Evolutionary conservation across 352 stramenopile species (phyloP), one percentile per base, ranked within the genome.

Genomic region (Blastocystis sp.): DNA sequence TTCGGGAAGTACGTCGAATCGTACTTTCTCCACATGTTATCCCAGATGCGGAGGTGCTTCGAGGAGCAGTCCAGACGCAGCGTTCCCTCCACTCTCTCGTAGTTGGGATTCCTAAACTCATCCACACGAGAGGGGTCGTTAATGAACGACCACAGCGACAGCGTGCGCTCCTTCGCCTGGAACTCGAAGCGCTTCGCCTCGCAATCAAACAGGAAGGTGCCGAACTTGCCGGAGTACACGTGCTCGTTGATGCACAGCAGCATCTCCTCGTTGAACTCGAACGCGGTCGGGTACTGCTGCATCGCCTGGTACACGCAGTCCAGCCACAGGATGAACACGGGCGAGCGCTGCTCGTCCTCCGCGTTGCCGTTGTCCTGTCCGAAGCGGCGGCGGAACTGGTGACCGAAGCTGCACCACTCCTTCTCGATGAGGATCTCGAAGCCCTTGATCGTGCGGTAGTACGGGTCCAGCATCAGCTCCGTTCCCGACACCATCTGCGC

Each of bases 371-470:
- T 94, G 33, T 95, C 96, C 90, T 98, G 96, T 45, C 96, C 97
- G 88, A 93, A 96, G 19, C 97, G 93, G 19, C 94, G 91, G 21
- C 96, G 94, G 88, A 99, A 99, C 39, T 98, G 95, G 93, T 99
- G 96, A 1, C 98, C 98, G 91, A 99, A 99, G 45, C 93, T 78
- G 33, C 79, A 89, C 95, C 98, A 99, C 77, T 99, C 97, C 91
- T 99, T 99, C 93, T 99, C 96, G 21, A 99, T 94, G 12, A 99
- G 92, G 21, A 95, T 93, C 71, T 95, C 94, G 82, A 99, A 99
- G 1, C 98, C 98, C 45, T 95, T 93, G n/a, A 97, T 90, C 9
- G 97, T 99, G 51, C 98, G 94, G 90, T 98, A 99, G 92, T 96
- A 97, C 19, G 97, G 95, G 91, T 99, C 97, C 19, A 99, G 91